Conservation (phyloP, 2,329 filamentous ascomycete genomes). For the Botryotinia calthae region DNA sequence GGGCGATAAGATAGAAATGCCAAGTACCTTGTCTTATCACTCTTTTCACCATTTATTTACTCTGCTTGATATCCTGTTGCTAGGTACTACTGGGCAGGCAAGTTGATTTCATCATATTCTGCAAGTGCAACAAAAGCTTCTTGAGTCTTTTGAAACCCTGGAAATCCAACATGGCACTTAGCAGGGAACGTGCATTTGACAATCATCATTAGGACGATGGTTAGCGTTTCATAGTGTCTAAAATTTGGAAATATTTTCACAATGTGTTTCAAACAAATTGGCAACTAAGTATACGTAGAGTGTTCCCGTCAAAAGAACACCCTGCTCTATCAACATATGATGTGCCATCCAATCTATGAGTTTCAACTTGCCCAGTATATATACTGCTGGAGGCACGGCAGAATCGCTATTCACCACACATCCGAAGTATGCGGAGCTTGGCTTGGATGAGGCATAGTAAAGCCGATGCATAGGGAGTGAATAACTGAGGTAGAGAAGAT, state of each 20-base stretch:
- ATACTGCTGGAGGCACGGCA: neutral
- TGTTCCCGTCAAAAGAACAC: neutral
- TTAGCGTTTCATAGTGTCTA: neutral
- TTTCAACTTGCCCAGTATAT: neutral
- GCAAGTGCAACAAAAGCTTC: neutral
- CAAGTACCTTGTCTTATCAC: neutral
- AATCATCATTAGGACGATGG: neutral
- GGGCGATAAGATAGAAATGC: neutral
- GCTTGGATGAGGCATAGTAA: neutral
- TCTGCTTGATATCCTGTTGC: neutral
- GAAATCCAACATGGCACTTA: neutral
- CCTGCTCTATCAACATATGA: neutral
- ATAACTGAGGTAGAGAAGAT: fast-evolving
- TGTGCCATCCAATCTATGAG: neutral
- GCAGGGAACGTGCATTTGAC: neutral
- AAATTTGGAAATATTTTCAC: neutral
- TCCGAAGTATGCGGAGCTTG: neutral
- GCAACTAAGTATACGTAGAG: neutral
- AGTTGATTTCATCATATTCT: neutral
- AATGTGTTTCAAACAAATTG: neutral
- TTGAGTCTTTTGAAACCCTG: too few relatives aligned
- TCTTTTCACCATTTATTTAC: neutral
- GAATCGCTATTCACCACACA: neutral
- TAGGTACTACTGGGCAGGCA: too few relatives aligned
- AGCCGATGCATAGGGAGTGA: too few relatives aligned